Evolutionary conservation across 2,329 filamentous ascomycete genomes (phyloP), one percentile per base, ranked within the genome.

Genomic region (Pseudomassariella vexata): DNA sequence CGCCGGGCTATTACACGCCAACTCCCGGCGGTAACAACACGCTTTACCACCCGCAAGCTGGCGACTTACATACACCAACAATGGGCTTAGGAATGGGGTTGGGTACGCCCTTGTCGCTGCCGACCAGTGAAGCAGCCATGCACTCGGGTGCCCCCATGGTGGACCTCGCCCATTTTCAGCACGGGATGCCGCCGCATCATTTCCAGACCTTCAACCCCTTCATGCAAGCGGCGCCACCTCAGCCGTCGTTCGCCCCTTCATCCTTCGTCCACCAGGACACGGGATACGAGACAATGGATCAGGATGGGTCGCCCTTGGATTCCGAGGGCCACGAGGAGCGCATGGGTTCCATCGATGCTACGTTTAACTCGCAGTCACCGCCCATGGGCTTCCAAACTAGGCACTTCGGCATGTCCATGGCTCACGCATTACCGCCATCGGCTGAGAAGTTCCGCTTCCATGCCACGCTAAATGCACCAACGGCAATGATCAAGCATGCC

Each of bases 401-500:
- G 17, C 66, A 65, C 15, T 68, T 68, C 22, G 63, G 64, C 23
- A 57, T 70, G 49, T 48, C 62, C 9, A 62, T 70, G 49, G 46
- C 59, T 12, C 57, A 68, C 19, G 53, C 59, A 2, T 55, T 78
- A 20, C 73, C 75, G 5, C 48, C 68, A 2, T 68, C 68, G 0
- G 73, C 70, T 8, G 80, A 85, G 48, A 83, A 81, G 51, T 95
- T 95, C 53, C 85, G 92, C 24, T 96, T 86, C 53, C 85, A 92
- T 53, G 82, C 86, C 30, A 92, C 86, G 1, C 63, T 98, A 27
- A 94, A 94, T 55, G 90, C 92, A 1, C 88, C 90, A 3, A 98
- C 92, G 0, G 92, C 92, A 6, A 98, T 96, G 92, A 82, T 94
- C 51, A 94, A 85, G 56, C 80, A 88, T 40, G 62, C 79, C 2